Conservation (phyloP, 2,329 filamentous ascomycete species). For the Aspergillus ruber region DNA sequence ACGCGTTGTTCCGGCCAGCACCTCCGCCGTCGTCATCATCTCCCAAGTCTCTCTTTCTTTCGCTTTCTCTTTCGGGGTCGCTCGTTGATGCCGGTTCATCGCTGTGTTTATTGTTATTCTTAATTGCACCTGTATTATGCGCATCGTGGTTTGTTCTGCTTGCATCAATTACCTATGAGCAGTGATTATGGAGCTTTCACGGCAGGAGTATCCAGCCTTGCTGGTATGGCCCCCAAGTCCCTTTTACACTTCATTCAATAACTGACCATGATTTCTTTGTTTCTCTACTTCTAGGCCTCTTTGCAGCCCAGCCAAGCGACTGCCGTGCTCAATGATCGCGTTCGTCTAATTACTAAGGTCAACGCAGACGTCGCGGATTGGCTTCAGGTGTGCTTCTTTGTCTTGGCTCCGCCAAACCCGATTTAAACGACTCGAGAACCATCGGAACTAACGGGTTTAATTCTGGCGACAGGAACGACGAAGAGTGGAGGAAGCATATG, state of each 20-base stretch:
- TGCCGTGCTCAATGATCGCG: conserved; percentile 73
- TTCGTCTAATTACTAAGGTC: conserved; percentile 77
- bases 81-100: conserved; percentile 7
- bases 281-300: conserved; percentile 54
- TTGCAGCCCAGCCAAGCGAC: conserved; percentile 79
- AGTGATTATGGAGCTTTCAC: conserved; percentile 63
- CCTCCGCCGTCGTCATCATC: conserved; percentile 11
- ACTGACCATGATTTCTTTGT: conserved; percentile 4
- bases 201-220: conserved; percentile 88
- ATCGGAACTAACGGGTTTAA: conserved; percentile 8
- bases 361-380: conserved; percentile 93
- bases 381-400: conserved; percentile 65
- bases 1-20: conserved; percentile 5
- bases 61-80: background rate
- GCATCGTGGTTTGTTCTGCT: conserved; percentile 16
- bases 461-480: conserved; percentile 67
- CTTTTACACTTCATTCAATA: background rate
- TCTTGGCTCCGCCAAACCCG: conserved; percentile 5
- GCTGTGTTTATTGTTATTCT: conserved; percentile 6
- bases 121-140: conserved; percentile 25
- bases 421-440: conserved; percentile 5
- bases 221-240: conserved; percentile 59
- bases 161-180: conserved; percentile 19
- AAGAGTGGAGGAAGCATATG: conserved; percentile 85
- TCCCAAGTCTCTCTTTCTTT: conserved; percentile 4